These are phyloP conservation scores for Capniomyces stellatus DNA, from an alignment of 371 early-diverging fungal species.

Conservation along the genomic window DNA sequence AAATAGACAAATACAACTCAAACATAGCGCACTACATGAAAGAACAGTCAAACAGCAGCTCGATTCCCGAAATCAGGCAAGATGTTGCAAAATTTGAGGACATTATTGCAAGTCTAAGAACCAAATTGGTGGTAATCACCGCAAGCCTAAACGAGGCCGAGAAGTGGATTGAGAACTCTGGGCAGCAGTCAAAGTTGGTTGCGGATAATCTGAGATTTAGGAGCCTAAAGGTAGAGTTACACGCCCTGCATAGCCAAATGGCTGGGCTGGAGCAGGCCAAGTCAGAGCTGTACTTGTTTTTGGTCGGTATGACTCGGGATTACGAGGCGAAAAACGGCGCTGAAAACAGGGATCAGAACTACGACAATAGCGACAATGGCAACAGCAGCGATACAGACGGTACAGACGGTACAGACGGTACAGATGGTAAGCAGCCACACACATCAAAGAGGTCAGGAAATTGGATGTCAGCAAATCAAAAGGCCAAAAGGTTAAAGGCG, in stretches of 20 bases:
- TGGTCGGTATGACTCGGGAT: not conserved
- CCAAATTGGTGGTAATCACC: not conserved
- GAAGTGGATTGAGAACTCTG: constrained; percentile 2
- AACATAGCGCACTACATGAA: not conserved
- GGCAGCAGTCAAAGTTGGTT: not conserved
- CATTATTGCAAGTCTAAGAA: not conserved
- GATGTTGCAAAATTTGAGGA: not conserved
- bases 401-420: not conserved
- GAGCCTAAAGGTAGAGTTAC: not conserved
- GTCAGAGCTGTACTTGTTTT: not conserved
- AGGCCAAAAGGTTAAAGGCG: not conserved
- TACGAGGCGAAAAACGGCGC: not conserved
- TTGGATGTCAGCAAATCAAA: constrained; percentile 14
- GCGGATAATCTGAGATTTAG: constrained; percentile 2
- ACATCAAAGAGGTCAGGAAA: constrained; percentile 4
- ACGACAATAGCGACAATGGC: not conserved
- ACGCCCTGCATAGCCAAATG: not conserved
- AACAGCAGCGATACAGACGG: not conserved
- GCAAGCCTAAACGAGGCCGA: not conserved
- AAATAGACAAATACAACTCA: not conserved
- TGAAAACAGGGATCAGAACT: not conserved
- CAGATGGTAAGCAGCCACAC: not conserved
- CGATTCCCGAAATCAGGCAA: not conserved
- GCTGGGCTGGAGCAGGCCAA: not conserved
- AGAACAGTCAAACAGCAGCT: not conserved